Percentiles rank a stretch among this genome's conserved stretches.
Conservation (phyloP, 2,329 filamentous ascomycete species). For the Xylaria sp. region DNA sequence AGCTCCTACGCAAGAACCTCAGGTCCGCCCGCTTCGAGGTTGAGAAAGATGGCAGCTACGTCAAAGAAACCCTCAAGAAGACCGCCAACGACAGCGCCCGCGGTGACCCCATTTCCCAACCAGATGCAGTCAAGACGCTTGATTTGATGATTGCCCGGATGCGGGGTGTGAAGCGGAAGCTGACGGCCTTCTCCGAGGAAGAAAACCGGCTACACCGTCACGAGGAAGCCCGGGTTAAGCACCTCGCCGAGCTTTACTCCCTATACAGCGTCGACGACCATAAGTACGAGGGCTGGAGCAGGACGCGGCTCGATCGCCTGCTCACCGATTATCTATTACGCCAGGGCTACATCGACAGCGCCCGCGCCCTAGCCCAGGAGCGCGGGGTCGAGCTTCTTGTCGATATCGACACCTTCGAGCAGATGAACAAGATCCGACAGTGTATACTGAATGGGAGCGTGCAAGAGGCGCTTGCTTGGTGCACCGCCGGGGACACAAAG, state of each 20-base stretch:
- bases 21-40: conserved; percentile 82
- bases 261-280: conserved; percentile 88
- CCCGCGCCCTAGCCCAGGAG: conserved; percentile 77
- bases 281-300: conserved; percentile 91
- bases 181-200: conserved; percentile 79
- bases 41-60: conserved; percentile 73
- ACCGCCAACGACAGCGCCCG: conserved; percentile 74
- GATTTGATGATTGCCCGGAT: conserved; percentile 87
- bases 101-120: conserved; percentile 65
- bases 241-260: conserved; percentile 82
- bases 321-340: conserved; percentile 93
- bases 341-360: conserved; percentile 82
- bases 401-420: conserved; percentile 87
- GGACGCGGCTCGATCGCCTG: conserved; percentile 81
- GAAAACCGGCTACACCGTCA: conserved; percentile 81
- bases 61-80: conserved; percentile 70
- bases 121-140: conserved; percentile 80
- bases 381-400: conserved; percentile 83
- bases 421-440: conserved; percentile 80
- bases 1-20: conserved; percentile 93
- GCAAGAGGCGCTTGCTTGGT: conserved; percentile 86
- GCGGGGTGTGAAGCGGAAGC: conserved; percentile 88
- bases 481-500: conserved; percentile 80
- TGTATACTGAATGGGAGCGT: conserved; percentile 77
- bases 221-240: conserved; percentile 78